Evolutionary conservation across 768 basidiomycete species (phyloP), one percentile per base, ranked within the genome.

Genomic region (Tylopilus rubrobrunneus): DNA sequence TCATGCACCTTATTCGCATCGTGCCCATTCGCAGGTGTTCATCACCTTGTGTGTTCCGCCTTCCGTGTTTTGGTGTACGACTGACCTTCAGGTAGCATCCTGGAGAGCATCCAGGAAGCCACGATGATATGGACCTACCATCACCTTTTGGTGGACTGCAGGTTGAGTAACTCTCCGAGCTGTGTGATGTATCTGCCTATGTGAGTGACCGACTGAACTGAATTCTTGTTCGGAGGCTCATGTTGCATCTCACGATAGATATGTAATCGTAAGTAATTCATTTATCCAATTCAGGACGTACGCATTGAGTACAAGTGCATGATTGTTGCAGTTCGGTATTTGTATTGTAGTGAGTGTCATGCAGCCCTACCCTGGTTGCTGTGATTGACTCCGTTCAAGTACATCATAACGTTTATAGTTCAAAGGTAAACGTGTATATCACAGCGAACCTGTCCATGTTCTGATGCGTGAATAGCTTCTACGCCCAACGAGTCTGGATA

Each of bases 401-500:
- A 49, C 36, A 49, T 41, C 11, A 36, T 61, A 40, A 54, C 58
- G 2, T 67, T 67, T 37, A 34, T 55, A 19, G 65, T 66, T 10
- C 60, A 67, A 36, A 36, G 58, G 65, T 66, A 51, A 7, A 29
- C 2, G 14, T 17, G 23, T 17, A 29, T 36, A 3, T 9, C n/a
- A 11, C 36, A 2, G 4, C 36, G 11, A 10, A 19, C 27, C 42
- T 31, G 33, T 31, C 2, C 4, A 3, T 43, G 33, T 9, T 17
- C 54, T 57, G 14, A 62, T 15, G 1, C 0, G 2, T 7, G 25
- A 10, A 42, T 41, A 67, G 65, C 48, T 66, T 66, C 33, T 67
- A 67, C 25, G 52, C 52, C 23, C 65, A 66, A 25, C 63, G 62
- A 36, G 60, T 67, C 19, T 67, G 62, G 62, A 64, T 66, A 56